Conservation (phyloP, 2,329 filamentous ascomycete genomes). For the Trichophyton mentagrophytes region DNA sequence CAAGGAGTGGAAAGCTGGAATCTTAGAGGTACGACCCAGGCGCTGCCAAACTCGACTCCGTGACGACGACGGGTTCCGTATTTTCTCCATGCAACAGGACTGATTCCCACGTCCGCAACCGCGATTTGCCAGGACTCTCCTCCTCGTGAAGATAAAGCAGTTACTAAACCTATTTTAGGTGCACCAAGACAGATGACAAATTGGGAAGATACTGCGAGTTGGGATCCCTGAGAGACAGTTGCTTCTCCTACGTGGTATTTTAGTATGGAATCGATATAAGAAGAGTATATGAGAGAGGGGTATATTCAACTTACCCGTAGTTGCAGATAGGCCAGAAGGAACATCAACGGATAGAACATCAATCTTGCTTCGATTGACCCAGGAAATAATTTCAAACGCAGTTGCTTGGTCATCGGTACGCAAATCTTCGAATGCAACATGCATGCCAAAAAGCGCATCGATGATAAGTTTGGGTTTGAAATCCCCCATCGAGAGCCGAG, state of each 20-base stretch:
- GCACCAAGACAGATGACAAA: slow-evolving; percentile 77
- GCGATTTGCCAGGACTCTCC: slow-evolving; percentile 57
- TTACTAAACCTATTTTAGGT: slow-evolving; percentile 71
- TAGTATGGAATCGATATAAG: neutral
- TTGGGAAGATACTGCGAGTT: slow-evolving; percentile 66
- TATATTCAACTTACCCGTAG: slow-evolving; percentile 47
- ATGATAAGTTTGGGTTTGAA: slow-evolving; percentile 67
- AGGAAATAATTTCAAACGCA: slow-evolving; percentile 81
- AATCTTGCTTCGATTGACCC: slow-evolving; percentile 79
- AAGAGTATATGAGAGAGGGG: slow-evolving; percentile 34
- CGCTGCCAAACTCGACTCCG: slow-evolving; percentile 75
- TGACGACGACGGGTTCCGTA: slow-evolving; percentile 67
- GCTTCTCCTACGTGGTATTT: slow-evolving; percentile 34
- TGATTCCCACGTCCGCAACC: slow-evolving; percentile 77
- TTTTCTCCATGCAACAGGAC: slow-evolving; percentile 70
- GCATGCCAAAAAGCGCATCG: slow-evolving; percentile 76
- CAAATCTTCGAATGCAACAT: slow-evolving; percentile 78
- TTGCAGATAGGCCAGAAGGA: slow-evolving; percentile 75
- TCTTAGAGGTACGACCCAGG: slow-evolving; percentile 66
- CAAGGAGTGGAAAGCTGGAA: slow-evolving; percentile 19
- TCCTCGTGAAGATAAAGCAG: slow-evolving; percentile 54
- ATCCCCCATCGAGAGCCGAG: slow-evolving; percentile 40
- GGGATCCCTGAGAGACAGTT: slow-evolving; percentile 55
- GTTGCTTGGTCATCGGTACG: slow-evolving; percentile 69
- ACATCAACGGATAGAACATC: slow-evolving; percentile 79